Evolutionary conservation across 768 basidiomycete species (phyloP).

Genomic region (Strobilomyces echinocephalus): DNA sequence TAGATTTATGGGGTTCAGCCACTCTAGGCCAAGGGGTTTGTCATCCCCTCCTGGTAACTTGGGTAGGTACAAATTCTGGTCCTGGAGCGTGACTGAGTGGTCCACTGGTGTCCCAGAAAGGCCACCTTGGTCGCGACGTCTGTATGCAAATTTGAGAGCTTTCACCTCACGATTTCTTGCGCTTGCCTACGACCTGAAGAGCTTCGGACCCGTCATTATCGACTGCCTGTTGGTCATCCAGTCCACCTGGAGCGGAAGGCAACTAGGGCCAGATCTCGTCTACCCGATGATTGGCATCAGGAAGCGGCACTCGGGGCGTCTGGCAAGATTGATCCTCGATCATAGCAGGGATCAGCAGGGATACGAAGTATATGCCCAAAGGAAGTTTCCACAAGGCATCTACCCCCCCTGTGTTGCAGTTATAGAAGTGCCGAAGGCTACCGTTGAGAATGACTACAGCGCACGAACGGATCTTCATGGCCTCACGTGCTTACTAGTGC

Average conservation of each 20-base stretch:
- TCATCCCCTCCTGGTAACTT: no score
- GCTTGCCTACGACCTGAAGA: no score
- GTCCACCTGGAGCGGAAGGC: neutral
- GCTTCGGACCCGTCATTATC: no score
- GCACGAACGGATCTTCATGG: neutral
- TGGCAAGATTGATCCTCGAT: slow-evolving; percentile 1
- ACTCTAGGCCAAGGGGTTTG: no score
- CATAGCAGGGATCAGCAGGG: neutral
- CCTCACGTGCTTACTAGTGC: neutral
- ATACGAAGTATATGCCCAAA: neutral
- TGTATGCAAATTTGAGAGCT: no score
- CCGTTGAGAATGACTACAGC: neutral
- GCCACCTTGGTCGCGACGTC: no score
- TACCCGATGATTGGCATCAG: slow-evolving; percentile 4
- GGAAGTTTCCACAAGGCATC: neutral
- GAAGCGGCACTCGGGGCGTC: slow-evolving; percentile 1
- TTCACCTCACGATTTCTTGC: no score
- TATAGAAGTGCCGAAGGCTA: no score
- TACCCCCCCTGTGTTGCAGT: neutral
- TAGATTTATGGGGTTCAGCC: no score
- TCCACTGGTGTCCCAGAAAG: no score
- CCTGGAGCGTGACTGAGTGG: no score
- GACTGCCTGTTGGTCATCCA: neutral
- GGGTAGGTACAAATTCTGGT: no score
- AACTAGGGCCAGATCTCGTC: neutral